These are phyloP conservation scores for Nothophytophthora sp. DNA, from an alignment of 352 stramenopile species.

Conservation along the genomic window DNA sequence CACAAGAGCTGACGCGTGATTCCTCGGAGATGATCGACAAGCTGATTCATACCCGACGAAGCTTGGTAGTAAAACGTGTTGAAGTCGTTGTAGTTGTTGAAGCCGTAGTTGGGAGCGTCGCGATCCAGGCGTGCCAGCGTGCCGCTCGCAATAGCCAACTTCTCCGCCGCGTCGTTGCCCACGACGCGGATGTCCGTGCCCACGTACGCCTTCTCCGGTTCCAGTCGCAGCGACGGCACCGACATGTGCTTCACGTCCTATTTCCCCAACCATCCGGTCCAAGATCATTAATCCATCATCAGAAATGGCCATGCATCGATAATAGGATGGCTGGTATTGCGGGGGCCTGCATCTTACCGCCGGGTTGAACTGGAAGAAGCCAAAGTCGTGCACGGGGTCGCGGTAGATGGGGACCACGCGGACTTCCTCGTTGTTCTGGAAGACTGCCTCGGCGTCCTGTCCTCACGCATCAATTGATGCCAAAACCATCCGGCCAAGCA, in stretches of 20 bases:
- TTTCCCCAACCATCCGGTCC: background rate
- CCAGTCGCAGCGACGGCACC: slow-evolving; percentile 75
- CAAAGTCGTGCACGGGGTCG: slow-evolving; percentile 94
- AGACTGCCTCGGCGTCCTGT: slow-evolving; percentile 88
- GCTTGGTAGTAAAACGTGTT: slow-evolving; percentile 95
- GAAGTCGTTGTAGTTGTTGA: slow-evolving; percentile 93
- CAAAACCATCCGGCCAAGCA: slow-evolving; percentile 1
- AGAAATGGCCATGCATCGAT: background rate
- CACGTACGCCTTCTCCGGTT: slow-evolving; percentile 86
- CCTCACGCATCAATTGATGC: slow-evolving; percentile 6
- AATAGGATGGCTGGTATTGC: background rate
- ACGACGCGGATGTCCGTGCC: slow-evolving; percentile 93
- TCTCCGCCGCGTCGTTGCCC: slow-evolving; percentile 93
- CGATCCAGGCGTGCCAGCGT: slow-evolving; percentile 92
- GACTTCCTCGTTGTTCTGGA: slow-evolving; percentile 95
- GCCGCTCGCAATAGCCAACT: slow-evolving; percentile 90
- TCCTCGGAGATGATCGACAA: background rate
- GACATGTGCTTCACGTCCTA: slow-evolving; percentile 87
- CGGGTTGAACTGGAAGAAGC: slow-evolving; percentile 91
- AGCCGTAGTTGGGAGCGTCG: slow-evolving; percentile 88
- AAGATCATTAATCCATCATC: background rate
- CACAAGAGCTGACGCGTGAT: background rate
- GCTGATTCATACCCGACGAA: slow-evolving; percentile 50
- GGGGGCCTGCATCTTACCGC: slow-evolving; percentile 26
- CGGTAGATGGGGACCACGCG: slow-evolving; percentile 91